These are phyloP conservation scores for Claviceps sp. DNA, from an alignment of 2,329 filamentous ascomycete species.

Conservation along the genomic window DNA sequence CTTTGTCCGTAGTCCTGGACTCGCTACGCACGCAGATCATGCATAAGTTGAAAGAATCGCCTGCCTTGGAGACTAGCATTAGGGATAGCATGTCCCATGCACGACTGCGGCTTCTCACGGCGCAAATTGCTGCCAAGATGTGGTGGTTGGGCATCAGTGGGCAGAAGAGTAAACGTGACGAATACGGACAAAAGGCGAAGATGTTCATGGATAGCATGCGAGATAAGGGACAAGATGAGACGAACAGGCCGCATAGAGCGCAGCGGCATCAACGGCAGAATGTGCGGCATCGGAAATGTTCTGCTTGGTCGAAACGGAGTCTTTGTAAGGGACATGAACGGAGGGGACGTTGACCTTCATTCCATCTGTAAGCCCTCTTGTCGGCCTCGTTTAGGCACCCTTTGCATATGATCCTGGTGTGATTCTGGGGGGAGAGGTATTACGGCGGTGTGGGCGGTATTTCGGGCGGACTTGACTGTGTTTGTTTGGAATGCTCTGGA, in stretches of 20 bases:
- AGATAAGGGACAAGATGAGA: background rate
- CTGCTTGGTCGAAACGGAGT: background rate
- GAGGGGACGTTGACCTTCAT: background rate
- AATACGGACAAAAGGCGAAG: slow-evolving; percentile 35
- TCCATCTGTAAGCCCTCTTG: background rate
- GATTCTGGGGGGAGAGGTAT: background rate
- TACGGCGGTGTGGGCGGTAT: background rate
- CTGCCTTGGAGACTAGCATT: background rate
- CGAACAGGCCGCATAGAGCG: background rate
- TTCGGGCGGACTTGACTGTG: background rate
- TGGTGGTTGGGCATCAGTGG: slow-evolving; percentile 43
- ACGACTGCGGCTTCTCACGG: slow-evolving; percentile 32
- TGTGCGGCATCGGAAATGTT: background rate
- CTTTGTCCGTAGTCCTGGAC: slow-evolving; percentile 10
- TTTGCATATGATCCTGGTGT: background rate
- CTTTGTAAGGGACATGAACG: background rate
- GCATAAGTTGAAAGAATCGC: background rate
- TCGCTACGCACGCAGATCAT: slow-evolving; percentile 24
- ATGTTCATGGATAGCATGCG: slow-evolving; percentile 19
- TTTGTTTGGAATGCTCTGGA: slow-evolving; percentile 1
- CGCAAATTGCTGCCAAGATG: slow-evolving; percentile 42
- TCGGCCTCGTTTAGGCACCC: background rate
- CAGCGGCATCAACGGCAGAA: too few relatives aligned
- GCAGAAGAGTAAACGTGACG: slow-evolving; percentile 30
- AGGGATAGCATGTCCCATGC: slow-evolving; percentile 1